These are phyloP conservation scores for Cercophora scortea DNA, from an alignment of 495 filamentous ascomycete species.

Conservation along the genomic window DNA sequence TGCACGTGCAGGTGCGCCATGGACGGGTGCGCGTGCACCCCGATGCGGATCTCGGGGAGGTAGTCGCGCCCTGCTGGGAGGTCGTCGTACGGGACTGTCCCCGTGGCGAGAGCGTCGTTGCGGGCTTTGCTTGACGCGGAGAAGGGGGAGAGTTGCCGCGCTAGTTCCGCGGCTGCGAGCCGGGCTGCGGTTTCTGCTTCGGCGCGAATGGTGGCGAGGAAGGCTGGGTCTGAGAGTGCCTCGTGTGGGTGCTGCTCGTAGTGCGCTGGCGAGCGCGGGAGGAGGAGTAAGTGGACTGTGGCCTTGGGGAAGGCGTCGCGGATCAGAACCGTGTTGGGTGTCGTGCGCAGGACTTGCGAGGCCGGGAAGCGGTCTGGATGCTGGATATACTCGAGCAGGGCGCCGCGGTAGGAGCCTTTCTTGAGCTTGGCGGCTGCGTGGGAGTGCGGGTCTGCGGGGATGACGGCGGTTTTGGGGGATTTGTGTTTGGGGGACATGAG, in stretches of 20 bases:
- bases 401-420: conserved; percentile 44
- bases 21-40: conserved; percentile 78
- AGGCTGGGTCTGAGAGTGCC: conserved; percentile 62
- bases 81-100: conserved; percentile 24
- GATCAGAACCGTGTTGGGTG: conserved; percentile 68
- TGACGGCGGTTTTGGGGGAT: conserved; percentile 8
- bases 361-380: conserved; percentile 55
- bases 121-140: conserved; percentile 51
- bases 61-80: conserved; percentile 67
- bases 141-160: conserved; percentile 56
- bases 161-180: conserved; percentile 67
- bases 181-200: conserved; percentile 54
- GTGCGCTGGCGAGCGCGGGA: conserved; percentile 62
- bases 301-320: conserved; percentile 82
- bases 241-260: conserved; percentile 66
- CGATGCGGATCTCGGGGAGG: conserved; percentile 64
- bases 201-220: conserved; percentile 54
- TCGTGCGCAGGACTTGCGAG: conserved; percentile 58
- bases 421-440: background rate
- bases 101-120: conserved; percentile 41
- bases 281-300: conserved; percentile 73
- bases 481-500: conserved; percentile 58
- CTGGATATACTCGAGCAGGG: conserved; percentile 63
- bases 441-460: background rate
- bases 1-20: conserved; percentile 94